phyloP scores from a whole-genome alignment of 2,329 filamentous ascomycete genomes.

The Alternaria panax region DNA sequence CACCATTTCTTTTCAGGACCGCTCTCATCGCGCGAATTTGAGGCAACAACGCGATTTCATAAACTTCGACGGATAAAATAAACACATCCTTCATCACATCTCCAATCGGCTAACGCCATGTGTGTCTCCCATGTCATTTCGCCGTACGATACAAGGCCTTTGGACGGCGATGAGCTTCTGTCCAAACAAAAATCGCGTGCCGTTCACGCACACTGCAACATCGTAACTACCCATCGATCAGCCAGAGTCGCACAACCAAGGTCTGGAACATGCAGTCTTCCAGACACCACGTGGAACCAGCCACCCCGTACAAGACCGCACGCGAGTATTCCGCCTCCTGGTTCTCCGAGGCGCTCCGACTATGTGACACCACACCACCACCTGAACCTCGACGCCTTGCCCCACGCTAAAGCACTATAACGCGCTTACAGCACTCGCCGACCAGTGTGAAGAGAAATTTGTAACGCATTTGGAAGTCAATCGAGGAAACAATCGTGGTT shows the following conservation, averaged over 20 bases:
- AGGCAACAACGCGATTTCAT: neutral
- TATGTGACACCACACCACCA: neutral
- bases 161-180: neutral
- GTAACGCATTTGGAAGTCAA: neutral
- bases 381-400: neutral
- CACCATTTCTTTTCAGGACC: neutral
- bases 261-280: neutral
- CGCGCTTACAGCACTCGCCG: neutral
- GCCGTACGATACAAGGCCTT: neutral
- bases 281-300: neutral
- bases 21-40: neutral
- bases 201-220: neutral
- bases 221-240: neutral
- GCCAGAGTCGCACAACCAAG: neutral
- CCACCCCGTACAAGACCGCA: neutral
- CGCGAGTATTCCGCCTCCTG: neutral
- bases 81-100: neutral
- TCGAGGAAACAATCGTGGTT: no score
- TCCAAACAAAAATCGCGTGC: neutral
- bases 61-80: neutral
- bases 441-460: neutral
- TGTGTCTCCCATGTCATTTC: neutral
- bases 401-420: neutral
- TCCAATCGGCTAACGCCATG: neutral
- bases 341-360: neutral